Conservation (phyloP, 1,284 basidiomycete genomes). For the Apiotrichum mycotoxinovorans region DNA sequence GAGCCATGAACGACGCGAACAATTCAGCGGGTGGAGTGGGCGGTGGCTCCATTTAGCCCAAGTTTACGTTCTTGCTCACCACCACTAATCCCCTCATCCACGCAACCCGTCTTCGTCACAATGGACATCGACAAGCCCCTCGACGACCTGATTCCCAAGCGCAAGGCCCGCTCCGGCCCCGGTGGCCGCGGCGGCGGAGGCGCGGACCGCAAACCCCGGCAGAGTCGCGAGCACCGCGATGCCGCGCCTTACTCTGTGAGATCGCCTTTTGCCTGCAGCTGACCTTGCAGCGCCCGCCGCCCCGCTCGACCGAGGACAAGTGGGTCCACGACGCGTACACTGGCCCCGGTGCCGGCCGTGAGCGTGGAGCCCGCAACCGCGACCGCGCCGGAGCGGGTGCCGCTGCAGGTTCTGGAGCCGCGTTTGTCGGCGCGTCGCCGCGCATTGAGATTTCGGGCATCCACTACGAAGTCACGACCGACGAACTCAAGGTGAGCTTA, state of each 20-base stretch:
- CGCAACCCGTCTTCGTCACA: slow-evolving; percentile 3
- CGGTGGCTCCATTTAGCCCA: too few relatives aligned
- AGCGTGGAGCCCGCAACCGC: slow-evolving; percentile 12
- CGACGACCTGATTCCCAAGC: slow-evolving; percentile 43
- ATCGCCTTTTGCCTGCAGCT: neutral
- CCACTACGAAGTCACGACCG: slow-evolving; percentile 87
- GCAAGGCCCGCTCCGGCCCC: slow-evolving; percentile 17
- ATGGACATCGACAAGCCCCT: slow-evolving; percentile 50
- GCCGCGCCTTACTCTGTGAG: slow-evolving; percentile 40
- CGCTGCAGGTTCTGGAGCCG: slow-evolving; percentile 14
- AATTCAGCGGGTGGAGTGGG: too few relatives aligned
- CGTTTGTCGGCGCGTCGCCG: slow-evolving; percentile 53
- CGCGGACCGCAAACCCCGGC: slow-evolving; percentile 22
- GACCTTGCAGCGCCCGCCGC: slow-evolving; percentile 42
- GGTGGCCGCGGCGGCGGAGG: slow-evolving; percentile 5
- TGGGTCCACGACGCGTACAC: slow-evolving; percentile 50
- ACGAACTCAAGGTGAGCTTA: slow-evolving; percentile 70
- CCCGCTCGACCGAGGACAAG: slow-evolving; percentile 43
- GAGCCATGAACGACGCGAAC: too few relatives aligned
- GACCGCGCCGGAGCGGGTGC: neutral
- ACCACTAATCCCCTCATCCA: neutral
- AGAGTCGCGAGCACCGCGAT: slow-evolving; percentile 20
- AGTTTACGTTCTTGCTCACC: too few relatives aligned
- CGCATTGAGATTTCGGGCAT: slow-evolving; percentile 79
- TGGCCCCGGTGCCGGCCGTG: slow-evolving; percentile 19